phyloP scores from a whole-genome alignment of 2,329 filamentous ascomycete species.

The Cladophialophora exuberans region DNA sequence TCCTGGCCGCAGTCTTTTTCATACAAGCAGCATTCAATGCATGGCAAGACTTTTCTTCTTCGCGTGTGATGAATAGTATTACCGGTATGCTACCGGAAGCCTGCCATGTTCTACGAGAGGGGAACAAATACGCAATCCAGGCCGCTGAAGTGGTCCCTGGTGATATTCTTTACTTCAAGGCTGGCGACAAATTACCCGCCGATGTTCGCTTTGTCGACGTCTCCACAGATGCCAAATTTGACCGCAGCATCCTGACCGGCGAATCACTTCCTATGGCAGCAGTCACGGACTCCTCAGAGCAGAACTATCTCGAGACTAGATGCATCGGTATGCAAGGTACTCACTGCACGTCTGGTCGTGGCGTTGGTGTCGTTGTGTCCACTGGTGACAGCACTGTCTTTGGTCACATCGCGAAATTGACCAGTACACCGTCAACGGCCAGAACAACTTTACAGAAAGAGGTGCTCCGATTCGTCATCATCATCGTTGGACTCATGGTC shows the following conservation, averaged over 20 bases:
- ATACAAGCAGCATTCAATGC: conserved; percentile 71
- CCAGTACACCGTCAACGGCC: conserved; percentile 68
- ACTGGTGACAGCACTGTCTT: conserved; percentile 76
- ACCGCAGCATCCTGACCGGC: conserved; percentile 73
- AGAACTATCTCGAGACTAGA: conserved; percentile 75
- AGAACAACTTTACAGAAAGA: conserved; percentile 73
- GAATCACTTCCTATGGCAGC: conserved; percentile 68
- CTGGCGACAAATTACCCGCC: conserved; percentile 74
- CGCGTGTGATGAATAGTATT: conserved; percentile 77
- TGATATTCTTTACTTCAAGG: conserved; percentile 69
- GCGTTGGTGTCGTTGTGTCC: conserved; percentile 67
- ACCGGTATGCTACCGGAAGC: conserved; percentile 78
- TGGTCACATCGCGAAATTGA: conserved; percentile 73
- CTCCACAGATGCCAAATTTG: conserved; percentile 71
- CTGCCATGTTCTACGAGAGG: conserved; percentile 67
- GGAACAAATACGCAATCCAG: conserved; percentile 52
- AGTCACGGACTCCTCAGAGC: conserved; percentile 67
- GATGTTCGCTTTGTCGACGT: conserved; percentile 72
- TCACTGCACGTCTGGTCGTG: conserved; percentile 71
- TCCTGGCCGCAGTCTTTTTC: conserved; percentile 70
- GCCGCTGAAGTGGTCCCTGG: conserved; percentile 71
- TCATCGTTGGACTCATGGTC: conserved; percentile 68
- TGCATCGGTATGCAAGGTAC: conserved; percentile 80
- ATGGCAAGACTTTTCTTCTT: conserved; percentile 76
- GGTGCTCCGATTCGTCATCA: conserved; percentile 70